Base-by-base conservation (phyloP, 345 rosid species). In the Microcos paniculata region DNA sequence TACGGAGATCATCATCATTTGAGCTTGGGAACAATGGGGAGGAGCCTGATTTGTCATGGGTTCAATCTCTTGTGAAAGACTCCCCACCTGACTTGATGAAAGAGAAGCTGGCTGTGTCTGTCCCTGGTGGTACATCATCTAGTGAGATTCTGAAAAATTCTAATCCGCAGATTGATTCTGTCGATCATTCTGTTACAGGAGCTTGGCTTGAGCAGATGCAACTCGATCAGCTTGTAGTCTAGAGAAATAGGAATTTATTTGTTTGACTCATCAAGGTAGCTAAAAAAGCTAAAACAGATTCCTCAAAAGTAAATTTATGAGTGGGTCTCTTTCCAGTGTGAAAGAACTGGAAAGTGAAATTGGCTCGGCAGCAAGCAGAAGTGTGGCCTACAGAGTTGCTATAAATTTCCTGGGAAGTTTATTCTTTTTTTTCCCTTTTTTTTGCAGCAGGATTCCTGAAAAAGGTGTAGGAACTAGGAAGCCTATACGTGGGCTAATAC, bases 21-120 rank as follows among this genome's bases (percentile, higher is more conserved):
- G 85, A 85, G 63, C 80, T 42, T 38, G 84, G 77, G 2, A 75
- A 58, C 33, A 59, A 63, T 48, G 78, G 73, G 6, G 90, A 82
- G 61, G 89, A 82, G 80, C 91, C 91, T 48, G 87, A 87, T 76
- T 48, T 87, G 24, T 79, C 91, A 0, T 87, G 89, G 89, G 85
- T 85, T 30, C 91, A 85, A 43, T 85, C 89, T 9, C 82, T 87
- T 4, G 89, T 87, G 38, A 87, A 87, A 62, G 91, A 87, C 70
- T 84, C 91, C 65, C 86, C 88, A 13, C 80, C 87, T 43, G 86
- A 87, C 57, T 79, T 79, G 79, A 33, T 70, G 66, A 81, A 82
- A 66, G 87, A 78, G 59, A 83, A 83, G 73, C n/a, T 57, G 0
- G 62, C 73, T 10, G 69, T 31, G 45, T 66, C 82, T 4, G 46